phyloP scores from a whole-genome alignment of 2,329 filamentous ascomycete species.

The Septoria petroselini region DNA sequence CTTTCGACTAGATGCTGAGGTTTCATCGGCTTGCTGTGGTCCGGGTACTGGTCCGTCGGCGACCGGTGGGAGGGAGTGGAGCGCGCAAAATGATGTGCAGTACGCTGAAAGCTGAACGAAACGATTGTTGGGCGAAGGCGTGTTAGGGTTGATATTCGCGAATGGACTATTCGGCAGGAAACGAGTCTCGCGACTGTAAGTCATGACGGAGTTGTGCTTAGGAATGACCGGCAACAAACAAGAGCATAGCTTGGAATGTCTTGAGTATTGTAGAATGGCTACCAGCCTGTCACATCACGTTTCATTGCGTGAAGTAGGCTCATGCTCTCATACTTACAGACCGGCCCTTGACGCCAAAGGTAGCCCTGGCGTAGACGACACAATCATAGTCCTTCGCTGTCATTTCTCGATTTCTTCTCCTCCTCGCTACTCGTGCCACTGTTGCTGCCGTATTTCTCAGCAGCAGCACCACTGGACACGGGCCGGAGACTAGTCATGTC shows the following conservation, averaged over 20 bases:
- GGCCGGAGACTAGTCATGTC: conserved; percentile 26
- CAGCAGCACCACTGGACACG: conserved; percentile 9
- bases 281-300: not conserved
- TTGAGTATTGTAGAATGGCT: not conserved
- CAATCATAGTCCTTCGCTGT: conserved; percentile 2
- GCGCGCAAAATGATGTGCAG: too few species aligned
- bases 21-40: too few species aligned
- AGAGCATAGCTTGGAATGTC: too few species aligned
- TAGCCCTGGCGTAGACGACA: conserved; percentile 9
- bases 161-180: too few species aligned
- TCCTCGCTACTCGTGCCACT: conserved; percentile 7
- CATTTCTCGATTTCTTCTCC: conserved; percentile 5
- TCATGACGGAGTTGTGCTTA: too few species aligned
- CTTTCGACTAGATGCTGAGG: not conserved
- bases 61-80: too few species aligned
- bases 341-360: not conserved
- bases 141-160: too few species aligned
- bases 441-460: conserved; percentile 16
- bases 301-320: not conserved
- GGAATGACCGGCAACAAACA: too few species aligned
- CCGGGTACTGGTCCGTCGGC: too few species aligned
- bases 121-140: too few species aligned
- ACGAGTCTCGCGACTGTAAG: too few species aligned
- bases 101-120: too few species aligned
- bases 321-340: not conserved